Conservation (phyloP, 768 basidiomycete genomes). For the Leucocoprinus birnbaumii region DNA sequence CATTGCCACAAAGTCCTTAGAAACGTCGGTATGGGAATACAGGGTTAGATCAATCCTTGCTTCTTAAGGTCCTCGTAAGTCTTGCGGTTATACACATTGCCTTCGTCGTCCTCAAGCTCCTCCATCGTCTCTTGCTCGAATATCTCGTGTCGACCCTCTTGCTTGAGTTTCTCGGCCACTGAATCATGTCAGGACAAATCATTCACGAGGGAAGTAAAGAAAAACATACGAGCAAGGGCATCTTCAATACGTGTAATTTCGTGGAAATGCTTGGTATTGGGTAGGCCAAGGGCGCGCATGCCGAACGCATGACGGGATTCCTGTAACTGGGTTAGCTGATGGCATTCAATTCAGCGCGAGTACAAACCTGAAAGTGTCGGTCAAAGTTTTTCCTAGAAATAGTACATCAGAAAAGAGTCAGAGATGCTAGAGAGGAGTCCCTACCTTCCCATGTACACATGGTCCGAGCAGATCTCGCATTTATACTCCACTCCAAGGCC, state of each 20-base stretch:
- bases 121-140: conserved; percentile 95
- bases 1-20: conserved; percentile 1
- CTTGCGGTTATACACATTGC: conserved; percentile 97
- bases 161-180: conserved; percentile 98
- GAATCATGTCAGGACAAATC: background rate
- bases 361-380: conserved; percentile 82
- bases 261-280: conserved; percentile 99
- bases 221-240: conserved; percentile 85
- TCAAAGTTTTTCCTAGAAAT: conserved; percentile 86
- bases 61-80: conserved; percentile 98
- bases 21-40: conserved; percentile 11
- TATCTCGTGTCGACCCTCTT: conserved; percentile 93
- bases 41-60: conserved; percentile 77
- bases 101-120: conserved; percentile 97
- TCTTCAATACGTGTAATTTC: conserved; percentile 98
- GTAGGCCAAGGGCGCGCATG: conserved; percentile 95
- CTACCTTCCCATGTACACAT: conserved; percentile 94
- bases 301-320: conserved; percentile 97
- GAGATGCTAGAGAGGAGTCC: conserved; percentile 17
- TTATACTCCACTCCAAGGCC: conserved; percentile 97
- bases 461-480: conserved; percentile 97
- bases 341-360: conserved; percentile 14
- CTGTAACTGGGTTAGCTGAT: conserved; percentile 28
- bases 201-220: conserved; percentile 18
- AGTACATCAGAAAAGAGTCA: conserved; percentile 6